Evolutionary conservation across 768 basidiomycete genomes (phyloP), one percentile per base, ranked within the genome.

Genomic region (Tricholoma bakamatsutake): DNA sequence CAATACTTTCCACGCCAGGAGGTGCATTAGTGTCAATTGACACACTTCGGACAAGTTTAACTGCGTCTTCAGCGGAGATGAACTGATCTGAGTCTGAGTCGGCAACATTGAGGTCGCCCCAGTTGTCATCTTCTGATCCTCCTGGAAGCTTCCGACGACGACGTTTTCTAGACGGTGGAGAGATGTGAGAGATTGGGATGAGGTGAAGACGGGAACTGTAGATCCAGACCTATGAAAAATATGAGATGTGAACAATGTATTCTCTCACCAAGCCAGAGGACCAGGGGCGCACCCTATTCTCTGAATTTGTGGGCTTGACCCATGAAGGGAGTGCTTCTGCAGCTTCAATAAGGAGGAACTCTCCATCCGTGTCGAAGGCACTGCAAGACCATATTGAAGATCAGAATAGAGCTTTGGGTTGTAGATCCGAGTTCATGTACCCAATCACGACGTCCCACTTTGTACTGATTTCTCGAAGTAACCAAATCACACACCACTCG

Each of bases 331-430:
- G 73, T 28, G 76, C 80, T 51, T 97, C 89, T 18, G 97, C 97
- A 3, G 93, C 96, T 72, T 99, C 97, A 57, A 98, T 98, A 54
- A 99, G 78, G 45, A 98, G 72, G 66, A 98, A 98, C 63, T 98
- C 92, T 27, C 97, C 97, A 69, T 98, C 96, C 4, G 88, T 87
- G 73, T 99, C 97, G 57, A 81, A 85, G 11, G 88, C 80, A 61
- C 87, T 88, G 52, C 33, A 45, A 31, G 33, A 52, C 11, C 56
- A 28, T 52, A 24, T 15, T 24, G 15, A 13, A 31, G 21, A 27
- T 40, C 15, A 52, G 47, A 34, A 34, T 13, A 39, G 53, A 42
- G 55, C 8, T n/a, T 50, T 48, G n/a, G 28, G 30, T 13, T n/a
- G 45, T 15, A 37, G 5, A 12, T 27, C 40, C 30, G 24, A 52